phyloP scores from a whole-genome alignment of 2,329 filamentous ascomycete genomes.

The Phoma sp. region DNA sequence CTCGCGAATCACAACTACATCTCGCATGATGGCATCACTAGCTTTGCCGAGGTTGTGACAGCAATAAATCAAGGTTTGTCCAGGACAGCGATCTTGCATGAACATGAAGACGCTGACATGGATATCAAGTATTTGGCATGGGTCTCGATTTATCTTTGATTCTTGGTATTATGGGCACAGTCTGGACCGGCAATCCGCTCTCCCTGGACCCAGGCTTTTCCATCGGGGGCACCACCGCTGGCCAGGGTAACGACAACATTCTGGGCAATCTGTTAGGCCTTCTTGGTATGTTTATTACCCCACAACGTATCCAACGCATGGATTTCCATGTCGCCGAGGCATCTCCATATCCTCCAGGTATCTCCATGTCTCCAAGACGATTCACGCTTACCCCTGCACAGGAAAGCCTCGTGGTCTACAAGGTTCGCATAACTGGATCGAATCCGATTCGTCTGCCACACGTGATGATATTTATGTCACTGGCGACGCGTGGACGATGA shows the following conservation, averaged over 20 bases:
- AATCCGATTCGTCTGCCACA: slow-evolving; percentile 51
- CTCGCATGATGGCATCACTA: slow-evolving; percentile 47
- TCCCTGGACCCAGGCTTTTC: slow-evolving; percentile 61
- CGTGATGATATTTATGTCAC: slow-evolving; percentile 54
- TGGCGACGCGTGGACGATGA: slow-evolving; percentile 50
- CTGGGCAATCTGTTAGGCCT: slow-evolving; percentile 54
- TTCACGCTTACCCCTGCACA: slow-evolving; percentile 38
- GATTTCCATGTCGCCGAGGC: no score
- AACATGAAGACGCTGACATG: neutral
- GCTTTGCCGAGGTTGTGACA: slow-evolving; percentile 52
- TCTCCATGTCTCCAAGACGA: slow-evolving; percentile 33
- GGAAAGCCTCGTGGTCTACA: slow-evolving; percentile 52
- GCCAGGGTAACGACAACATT: slow-evolving; percentile 47
- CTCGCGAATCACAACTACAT: slow-evolving; percentile 50
- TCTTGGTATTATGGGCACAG: slow-evolving; percentile 55
- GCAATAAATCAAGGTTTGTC: slow-evolving; percentile 52
- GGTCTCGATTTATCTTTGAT: slow-evolving; percentile 51
- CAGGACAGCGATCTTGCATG: neutral
- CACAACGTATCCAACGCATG: no score
- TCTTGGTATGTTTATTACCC: slow-evolving; percentile 43
- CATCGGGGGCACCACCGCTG: slow-evolving; percentile 51
- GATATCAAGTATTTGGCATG: slow-evolving; percentile 53
- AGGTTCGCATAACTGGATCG: slow-evolving; percentile 57
- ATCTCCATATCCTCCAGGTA: no score
- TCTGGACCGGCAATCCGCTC: slow-evolving; percentile 59